A percentile compares a stretch with the other conserved stretches of the same genome.
Evolutionary conservation across 2,329 filamentous ascomycete species (phyloP).

Genomic region (Botrytis squamosa): DNA sequence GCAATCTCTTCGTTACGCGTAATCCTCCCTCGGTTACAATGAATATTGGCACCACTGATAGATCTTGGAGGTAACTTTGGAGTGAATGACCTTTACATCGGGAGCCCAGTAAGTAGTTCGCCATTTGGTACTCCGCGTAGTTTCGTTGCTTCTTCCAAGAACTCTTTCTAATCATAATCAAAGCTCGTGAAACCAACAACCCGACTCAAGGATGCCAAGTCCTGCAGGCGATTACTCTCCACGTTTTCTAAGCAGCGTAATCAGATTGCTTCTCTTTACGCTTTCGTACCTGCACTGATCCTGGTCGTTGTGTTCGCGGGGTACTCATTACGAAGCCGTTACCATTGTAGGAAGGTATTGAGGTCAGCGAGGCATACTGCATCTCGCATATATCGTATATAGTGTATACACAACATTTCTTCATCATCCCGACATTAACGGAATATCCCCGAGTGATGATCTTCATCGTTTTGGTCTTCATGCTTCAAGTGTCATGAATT

Average conservation of each 20-base stretch:
- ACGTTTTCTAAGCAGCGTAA: neutral
- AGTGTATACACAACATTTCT: neutral
- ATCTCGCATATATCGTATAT: neutral
- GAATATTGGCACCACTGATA: neutral
- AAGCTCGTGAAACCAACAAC: no score
- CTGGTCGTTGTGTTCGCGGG: neutral
- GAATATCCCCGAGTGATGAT: conserved; percentile 6
- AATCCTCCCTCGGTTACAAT: neutral
- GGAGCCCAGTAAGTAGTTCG: neutral
- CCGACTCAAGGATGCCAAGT: conserved; percentile 2
- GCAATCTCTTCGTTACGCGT: neutral
- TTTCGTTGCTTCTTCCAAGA: neutral
- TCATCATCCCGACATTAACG: neutral
- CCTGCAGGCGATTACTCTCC: neutral
- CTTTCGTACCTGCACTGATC: neutral
- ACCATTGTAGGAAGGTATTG: neutral
- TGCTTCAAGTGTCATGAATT: neutral
- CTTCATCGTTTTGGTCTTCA: neutral
- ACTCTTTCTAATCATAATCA: no score
- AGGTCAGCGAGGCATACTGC: conserved; percentile 6
- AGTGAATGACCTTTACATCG: neutral
- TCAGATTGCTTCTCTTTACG: neutral
- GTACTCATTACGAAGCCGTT: neutral
- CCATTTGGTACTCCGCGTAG: neutral
- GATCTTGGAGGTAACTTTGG: neutral